A percentile compares a stretch with the other conserved stretches of the same genome.
phyloP scores from a whole-genome alignment of 2,329 filamentous ascomycete genomes.

The Claviceps sp. region DNA sequence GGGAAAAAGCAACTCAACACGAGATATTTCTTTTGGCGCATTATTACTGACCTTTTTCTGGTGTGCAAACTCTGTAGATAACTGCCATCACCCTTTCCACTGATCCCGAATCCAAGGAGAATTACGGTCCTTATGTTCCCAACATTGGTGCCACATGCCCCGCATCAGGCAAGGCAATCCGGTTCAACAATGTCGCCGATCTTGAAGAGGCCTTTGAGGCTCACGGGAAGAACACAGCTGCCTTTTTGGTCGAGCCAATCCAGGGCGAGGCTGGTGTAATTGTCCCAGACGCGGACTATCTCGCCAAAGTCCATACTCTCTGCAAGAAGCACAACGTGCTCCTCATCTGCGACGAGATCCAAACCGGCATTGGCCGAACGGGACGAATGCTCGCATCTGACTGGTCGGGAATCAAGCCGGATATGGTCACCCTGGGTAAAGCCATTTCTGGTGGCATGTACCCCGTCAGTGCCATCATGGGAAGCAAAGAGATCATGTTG shows the following conservation, averaged over 20 bases:
- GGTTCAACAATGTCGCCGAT: constrained; percentile 75
- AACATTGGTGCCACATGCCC: constrained; percentile 69
- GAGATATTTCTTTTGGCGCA: too few species aligned
- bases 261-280: constrained; percentile 96
- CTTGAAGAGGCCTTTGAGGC: constrained; percentile 66
- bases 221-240: constrained; percentile 75
- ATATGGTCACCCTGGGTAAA: constrained; percentile 89
- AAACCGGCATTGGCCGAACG: constrained; percentile 92
- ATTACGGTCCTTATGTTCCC: constrained; percentile 93
- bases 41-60: not conserved
- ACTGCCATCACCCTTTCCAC: constrained; percentile 90
- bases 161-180: constrained; percentile 59
- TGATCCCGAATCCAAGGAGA: constrained; percentile 87
- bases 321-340: constrained; percentile 94
- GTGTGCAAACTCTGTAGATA: constrained; percentile 42
- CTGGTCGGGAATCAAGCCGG: constrained; percentile 90
- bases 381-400: constrained; percentile 88
- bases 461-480: constrained; percentile 88
- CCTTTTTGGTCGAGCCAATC: constrained; percentile 91
- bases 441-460: constrained; percentile 98
- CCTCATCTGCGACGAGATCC: constrained; percentile 95
- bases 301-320: constrained; percentile 63
- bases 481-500: constrained; percentile 83
- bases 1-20: too few species aligned
- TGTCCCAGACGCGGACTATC: constrained; percentile 82